Percentiles rank a stretch among this genome's conserved stretches.
Conservation (phyloP, 208 protist species). For the Vickermania spadyakhi region DNA sequence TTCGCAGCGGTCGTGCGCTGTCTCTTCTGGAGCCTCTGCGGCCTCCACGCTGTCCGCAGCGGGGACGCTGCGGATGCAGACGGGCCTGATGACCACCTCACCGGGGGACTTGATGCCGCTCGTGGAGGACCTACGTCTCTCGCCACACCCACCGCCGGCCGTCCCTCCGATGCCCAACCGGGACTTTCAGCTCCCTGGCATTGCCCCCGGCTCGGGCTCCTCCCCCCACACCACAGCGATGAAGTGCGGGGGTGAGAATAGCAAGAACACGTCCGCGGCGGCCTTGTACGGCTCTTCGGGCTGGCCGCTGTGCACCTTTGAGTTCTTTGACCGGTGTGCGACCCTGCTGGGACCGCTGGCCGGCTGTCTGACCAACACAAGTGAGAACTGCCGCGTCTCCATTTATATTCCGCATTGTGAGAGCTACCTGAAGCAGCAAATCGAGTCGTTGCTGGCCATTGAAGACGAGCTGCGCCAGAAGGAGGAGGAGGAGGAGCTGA, state of each 20-base stretch:
- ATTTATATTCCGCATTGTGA: slow-evolving; percentile 17
- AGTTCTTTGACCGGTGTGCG: slow-evolving; percentile 45
- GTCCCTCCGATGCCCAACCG: not conserved
- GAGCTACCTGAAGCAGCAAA: slow-evolving; percentile 3
- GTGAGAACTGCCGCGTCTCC: slow-evolving; percentile 9
- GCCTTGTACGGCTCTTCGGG: slow-evolving; percentile 11
- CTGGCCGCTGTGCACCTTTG: slow-evolving; percentile 38
- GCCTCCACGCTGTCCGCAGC: not conserved
- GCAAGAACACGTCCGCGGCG: not conserved
- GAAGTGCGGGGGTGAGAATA: not conserved
- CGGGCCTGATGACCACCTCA: not conserved
- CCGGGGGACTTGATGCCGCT: not conserved
- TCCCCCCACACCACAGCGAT: not conserved
- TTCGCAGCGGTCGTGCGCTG: not conserved
- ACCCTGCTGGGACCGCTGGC: slow-evolving; percentile 36
- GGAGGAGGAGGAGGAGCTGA: slow-evolving; percentile 1
- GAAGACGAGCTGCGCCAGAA: not conserved
- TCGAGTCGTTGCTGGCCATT: not conserved
- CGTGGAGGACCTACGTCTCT: not conserved
- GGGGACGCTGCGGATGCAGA: not conserved
- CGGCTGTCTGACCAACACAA: slow-evolving; percentile 6
- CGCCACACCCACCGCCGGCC: not conserved
- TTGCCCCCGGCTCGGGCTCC: not conserved
- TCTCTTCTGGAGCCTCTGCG: not conserved
- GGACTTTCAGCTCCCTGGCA: not conserved